Evolutionary conservation across 768 basidiomycete species (phyloP), one percentile per base, ranked within the genome.

Genomic region (Macrolepiota fuliginosa): DNA sequence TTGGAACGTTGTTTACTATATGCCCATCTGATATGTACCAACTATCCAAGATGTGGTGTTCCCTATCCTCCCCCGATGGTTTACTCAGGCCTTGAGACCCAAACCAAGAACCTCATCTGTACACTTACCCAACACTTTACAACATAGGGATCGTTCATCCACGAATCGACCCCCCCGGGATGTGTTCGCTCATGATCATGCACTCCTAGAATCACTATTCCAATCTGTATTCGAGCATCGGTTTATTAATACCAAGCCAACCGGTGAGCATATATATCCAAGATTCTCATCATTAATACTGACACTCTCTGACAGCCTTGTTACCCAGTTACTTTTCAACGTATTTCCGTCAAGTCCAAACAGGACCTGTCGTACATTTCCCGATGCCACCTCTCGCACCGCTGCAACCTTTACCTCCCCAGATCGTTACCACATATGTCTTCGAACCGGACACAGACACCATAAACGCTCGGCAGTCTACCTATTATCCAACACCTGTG

Each of bases 31-130:
- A 5, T 17, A n/a, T 39, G 6, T 25, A 51, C 39, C 56, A 29
- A 64, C 42, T 47, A 10, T 24, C 62, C 15, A 56, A 92, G 91
- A 92, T 69, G 81, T 90, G 29, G 74, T 90, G 49, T 92, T 92
- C 68, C 91, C 91, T n/a, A 74, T 74, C 3, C 79, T 92, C 39
- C 90, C 91, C 22, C 82, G 81, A 39, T 92, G 90, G 89, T 92
- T 91, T 67, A 91, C 91, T 1, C 77, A 81, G 40, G 87, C 89
- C 9, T 79, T 91, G 56, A 84, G 88, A 29, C 77, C 77, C 29
- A 83, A 78, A 66, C 75, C 81, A 22, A 71, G 80, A 54, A 69
- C 79, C 58, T 72, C 82, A 45, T 81, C 86, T 42, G 75, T 82
- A 46, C 79, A 84, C 65, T 76, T 80, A 66, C 80, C 86, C 35